These are phyloP conservation scores for Mediolabrus comicus DNA, from an alignment of 108 stramenopile genomes.

Conservation along the genomic window DNA sequence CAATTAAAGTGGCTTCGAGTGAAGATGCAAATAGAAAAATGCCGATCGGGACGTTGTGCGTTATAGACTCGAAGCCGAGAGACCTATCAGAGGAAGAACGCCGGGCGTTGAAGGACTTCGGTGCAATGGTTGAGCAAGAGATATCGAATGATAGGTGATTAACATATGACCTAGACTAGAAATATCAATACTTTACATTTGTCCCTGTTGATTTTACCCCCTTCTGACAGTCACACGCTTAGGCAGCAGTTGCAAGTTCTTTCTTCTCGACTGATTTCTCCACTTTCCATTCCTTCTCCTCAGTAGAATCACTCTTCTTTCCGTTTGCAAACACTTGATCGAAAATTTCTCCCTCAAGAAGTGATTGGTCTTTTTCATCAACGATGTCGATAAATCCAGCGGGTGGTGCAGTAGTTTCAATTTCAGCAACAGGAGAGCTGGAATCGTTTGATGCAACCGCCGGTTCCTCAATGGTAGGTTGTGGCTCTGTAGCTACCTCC, in stretches of 20 bases:
- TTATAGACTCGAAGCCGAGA: constrained; percentile 45
- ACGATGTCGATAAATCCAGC: constrained; percentile 13
- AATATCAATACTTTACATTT: background rate
- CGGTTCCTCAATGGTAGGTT: too few relatives aligned
- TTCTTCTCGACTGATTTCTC: constrained; percentile 12
- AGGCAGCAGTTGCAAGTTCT: constrained; percentile 17
- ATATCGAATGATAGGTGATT: background rate
- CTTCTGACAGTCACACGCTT: background rate
- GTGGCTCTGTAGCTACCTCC: background rate
- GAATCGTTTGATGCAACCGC: background rate
- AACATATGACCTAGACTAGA: background rate
- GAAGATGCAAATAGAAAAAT: background rate
- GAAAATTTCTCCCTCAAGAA: constrained; percentile 57
- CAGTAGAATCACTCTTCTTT: constrained; percentile 7
- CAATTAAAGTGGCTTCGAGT: constrained; percentile 5
- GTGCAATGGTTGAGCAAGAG: constrained; percentile 15
- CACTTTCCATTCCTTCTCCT: constrained; percentile 45
- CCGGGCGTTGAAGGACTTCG: constrained; percentile 5
- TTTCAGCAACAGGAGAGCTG: constrained; percentile 2
- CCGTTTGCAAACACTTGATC: constrained; percentile 48
- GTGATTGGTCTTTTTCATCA: constrained; percentile 37
- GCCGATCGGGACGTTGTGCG: constrained; percentile 46
- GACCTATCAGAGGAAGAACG: constrained; percentile 4
- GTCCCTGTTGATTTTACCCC: background rate
- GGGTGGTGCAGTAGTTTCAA: constrained; percentile 4